phyloP scores from a whole-genome alignment of 768 basidiomycete genomes.

The Lactifluus hygrophoroides region DNA sequence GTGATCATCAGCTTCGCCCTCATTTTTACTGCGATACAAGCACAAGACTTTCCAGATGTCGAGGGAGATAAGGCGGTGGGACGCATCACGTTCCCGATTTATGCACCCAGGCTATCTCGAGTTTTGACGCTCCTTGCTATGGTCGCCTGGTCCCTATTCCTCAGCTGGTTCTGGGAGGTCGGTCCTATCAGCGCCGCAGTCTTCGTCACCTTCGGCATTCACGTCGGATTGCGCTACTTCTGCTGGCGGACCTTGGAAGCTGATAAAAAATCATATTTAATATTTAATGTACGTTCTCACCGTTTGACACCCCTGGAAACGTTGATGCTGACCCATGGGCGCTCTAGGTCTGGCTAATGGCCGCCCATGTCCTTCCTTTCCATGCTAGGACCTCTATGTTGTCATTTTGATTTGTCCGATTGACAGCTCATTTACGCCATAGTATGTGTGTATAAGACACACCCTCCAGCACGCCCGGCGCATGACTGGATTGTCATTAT shows the following conservation, averaged over 20 bases:
- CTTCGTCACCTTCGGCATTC: slow-evolving; percentile 16
- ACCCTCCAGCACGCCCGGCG: slow-evolving; percentile 10
- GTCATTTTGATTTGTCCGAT: slow-evolving; percentile 15
- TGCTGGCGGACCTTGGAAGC: slow-evolving; percentile 9
- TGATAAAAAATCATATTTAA: slow-evolving; percentile 19
- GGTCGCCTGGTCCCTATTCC: slow-evolving; percentile 21
- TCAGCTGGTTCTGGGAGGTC: slow-evolving; percentile 20
- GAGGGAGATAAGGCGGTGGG: slow-evolving; percentile 21
- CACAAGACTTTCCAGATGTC: slow-evolving; percentile 24
- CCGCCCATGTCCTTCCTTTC: slow-evolving; percentile 17
- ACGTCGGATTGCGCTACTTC: slow-evolving; percentile 21
- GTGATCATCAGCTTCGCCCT: slow-evolving; percentile 18
- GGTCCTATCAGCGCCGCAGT: slow-evolving; percentile 13
- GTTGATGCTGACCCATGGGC: slow-evolving; percentile 11
- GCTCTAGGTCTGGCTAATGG: slow-evolving; percentile 19
- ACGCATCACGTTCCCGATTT: slow-evolving; percentile 23
- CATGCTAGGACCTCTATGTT: slow-evolving; percentile 17
- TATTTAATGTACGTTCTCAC: slow-evolving; percentile 23
- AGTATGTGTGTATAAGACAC: slow-evolving; percentile 12
- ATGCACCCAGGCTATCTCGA: slow-evolving; percentile 20
- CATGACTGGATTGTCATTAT: slow-evolving; percentile 10
- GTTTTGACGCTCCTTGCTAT: slow-evolving; percentile 18
- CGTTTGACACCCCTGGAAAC: background rate
- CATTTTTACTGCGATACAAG: slow-evolving; percentile 22
- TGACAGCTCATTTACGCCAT: slow-evolving; percentile 20